phyloP scores from a whole-genome alignment of 1,139 yeast species.

The Pneumocystis wakefieldiae region DNA sequence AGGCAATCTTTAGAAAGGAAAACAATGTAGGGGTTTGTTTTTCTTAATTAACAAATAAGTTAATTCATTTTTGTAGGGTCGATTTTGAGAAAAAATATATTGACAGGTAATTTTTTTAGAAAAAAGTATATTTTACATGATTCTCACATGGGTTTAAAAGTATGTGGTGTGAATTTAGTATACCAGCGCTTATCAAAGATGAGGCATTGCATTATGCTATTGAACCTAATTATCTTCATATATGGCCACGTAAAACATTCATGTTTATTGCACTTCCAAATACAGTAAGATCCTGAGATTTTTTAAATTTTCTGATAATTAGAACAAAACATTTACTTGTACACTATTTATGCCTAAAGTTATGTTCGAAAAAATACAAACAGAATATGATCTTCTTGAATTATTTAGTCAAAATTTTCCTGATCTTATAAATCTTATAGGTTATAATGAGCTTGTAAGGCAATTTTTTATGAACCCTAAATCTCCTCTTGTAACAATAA shows the following conservation, averaged over 20 bases:
- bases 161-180: neutral
- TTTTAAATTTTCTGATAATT: conserved; percentile 26
- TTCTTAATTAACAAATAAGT: neutral
- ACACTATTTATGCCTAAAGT: conserved; percentile 78
- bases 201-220: conserved; percentile 31
- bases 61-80: conserved; percentile 35
- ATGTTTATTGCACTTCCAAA: conserved; percentile 89
- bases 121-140: neutral
- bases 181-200: conserved; percentile 14
- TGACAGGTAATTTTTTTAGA: conserved; percentile 65
- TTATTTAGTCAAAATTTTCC: conserved; percentile 54
- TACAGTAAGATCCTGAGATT: conserved; percentile 1
- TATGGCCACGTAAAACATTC: conserved; percentile 78
- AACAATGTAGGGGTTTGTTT: conserved; percentile 14
- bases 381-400: conserved; percentile 27
- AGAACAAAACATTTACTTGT: conserved; percentile 50
- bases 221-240: conserved; percentile 68
- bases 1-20: conserved; percentile 54
- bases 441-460: conserved; percentile 36
- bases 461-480: conserved; percentile 52
- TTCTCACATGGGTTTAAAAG: neutral
- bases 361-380: conserved; percentile 40
- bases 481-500: conserved; percentile 51
- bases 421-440: conserved; percentile 60
- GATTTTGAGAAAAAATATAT: conserved; percentile 61